Percentiles rank a stretch among this genome's conserved stretches.
phyloP scores from a whole-genome alignment of 1,139 yeast species.

The Taphrina confusa region DNA sequence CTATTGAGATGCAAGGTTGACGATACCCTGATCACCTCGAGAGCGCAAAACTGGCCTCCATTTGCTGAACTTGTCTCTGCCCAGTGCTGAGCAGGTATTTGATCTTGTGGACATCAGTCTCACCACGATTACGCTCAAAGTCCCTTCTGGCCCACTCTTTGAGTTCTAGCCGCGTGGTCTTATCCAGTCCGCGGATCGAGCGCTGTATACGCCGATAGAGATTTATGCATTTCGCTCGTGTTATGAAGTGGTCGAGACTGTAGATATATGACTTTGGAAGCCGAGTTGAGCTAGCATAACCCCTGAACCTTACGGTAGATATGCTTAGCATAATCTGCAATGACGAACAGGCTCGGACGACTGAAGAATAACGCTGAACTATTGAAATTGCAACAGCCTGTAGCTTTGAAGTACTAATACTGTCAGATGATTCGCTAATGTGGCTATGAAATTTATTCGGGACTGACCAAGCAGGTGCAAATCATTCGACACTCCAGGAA shows the following conservation, averaged over 20 bases:
- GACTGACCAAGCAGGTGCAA: no score
- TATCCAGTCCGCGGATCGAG: conserved; percentile 22
- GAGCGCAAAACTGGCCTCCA: conserved; percentile 33
- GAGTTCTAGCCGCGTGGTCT: conserved; percentile 12
- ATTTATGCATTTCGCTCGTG: conserved; percentile 7
- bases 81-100: conserved; percentile 25
- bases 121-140: conserved; percentile 25
- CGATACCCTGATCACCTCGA: conserved; percentile 21
- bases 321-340: no score
- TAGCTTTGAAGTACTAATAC: no score
- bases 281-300: conserved; percentile 15
- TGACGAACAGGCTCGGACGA: no score
- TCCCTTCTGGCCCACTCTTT: conserved; percentile 28
- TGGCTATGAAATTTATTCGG: no score
- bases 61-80: conserved; percentile 30
- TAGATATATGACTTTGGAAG: conserved; percentile 12
- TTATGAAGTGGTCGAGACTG: conserved; percentile 28
- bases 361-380: no score
- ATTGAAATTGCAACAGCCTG: no score
- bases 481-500: no score
- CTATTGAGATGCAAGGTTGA: no score
- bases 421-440: no score
- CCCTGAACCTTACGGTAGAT: not conserved
- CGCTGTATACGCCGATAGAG: conserved; percentile 33
- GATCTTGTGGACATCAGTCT: conserved; percentile 28